Evolutionary conservation across 306 rosid genomes (phyloP), one percentile per base, ranked within the genome.

Genomic region (Datisca glomerata): DNA sequence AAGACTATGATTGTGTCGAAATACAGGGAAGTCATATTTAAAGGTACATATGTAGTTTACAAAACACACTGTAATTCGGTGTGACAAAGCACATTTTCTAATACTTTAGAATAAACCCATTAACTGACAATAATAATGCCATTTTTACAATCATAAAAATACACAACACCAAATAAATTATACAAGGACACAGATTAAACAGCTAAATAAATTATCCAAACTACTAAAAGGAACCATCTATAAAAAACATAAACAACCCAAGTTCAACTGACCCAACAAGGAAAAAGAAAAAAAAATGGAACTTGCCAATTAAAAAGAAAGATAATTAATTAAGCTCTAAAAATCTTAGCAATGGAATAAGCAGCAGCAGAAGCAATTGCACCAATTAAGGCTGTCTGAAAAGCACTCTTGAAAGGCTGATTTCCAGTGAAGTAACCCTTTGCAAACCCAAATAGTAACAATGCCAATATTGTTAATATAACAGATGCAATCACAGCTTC

Each of bases 291-390:
- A 22, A 21, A 16, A 49, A 32, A n/a, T n/a, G n/a, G n/a, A n/a
- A n/a, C n/a, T n/a, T n/a, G n/a, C n/a, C n/a, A n/a, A n/a, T n/a
- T n/a, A n/a, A n/a, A n/a, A n/a, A n/a, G n/a, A n/a, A n/a, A n/a
- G n/a, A n/a, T n/a, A n/a, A n/a, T n/a, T n/a, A 31, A 14, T 52
- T 54, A 77, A 7, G 79, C 44, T 35, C 61, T 67, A 47, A 85
- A 54, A 18, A 64, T 67, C 59, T 80, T 85, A 7, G 96, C 96
- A 47, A 85, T 24, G 53, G 78, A 70, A 45, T 63, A 85, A 56
- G 96, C 96, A 19, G 94, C 85, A 0, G 96, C 89, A 1, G 96
- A 87, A 2, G 94, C 96, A 33, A 79, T 23, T 59, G 93, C 94
- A 6, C 96, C 94, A 3, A 87, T 79, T 0, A 87, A 43, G 38